Evolutionary conservation across 768 basidiomycete species (phyloP).

Genomic region (Naganishia onofrii): DNA sequence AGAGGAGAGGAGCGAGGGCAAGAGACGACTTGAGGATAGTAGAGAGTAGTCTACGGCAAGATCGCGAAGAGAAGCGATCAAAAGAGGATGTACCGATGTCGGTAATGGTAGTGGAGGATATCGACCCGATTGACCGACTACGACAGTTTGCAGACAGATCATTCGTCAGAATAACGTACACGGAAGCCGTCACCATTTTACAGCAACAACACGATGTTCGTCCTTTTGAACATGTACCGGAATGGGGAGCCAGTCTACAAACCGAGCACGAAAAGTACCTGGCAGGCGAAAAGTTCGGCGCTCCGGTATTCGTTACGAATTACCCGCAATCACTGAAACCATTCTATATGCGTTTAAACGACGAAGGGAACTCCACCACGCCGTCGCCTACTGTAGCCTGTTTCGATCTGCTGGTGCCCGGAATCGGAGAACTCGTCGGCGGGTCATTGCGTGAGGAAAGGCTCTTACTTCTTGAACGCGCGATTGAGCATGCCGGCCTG

Average conservation of each 20-base stretch:
- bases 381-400: constrained; percentile 69
- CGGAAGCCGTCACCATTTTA: constrained; percentile 67
- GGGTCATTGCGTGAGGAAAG: constrained; percentile 71
- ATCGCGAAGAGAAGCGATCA: constrained; percentile 18
- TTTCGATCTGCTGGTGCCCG: constrained; percentile 88
- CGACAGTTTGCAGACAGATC: constrained; percentile 47
- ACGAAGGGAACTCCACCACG: constrained; percentile 2
- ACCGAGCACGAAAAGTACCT: constrained; percentile 94
- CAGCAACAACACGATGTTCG: constrained; percentile 41
- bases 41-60: constrained; percentile 31
- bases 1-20: constrained; percentile 16
- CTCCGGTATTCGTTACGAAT: constrained; percentile 86
- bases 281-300: constrained; percentile 64
- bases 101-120: not conserved
- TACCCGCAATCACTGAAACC: constrained; percentile 83
- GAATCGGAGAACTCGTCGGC: constrained; percentile 83
- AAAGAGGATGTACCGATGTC: not conserved
- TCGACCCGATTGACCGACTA: constrained; percentile 13
- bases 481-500: constrained; percentile 58
- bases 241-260: constrained; percentile 70
- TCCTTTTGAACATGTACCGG: constrained; percentile 61
- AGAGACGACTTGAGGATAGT: constrained; percentile 33
- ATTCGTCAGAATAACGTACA: constrained; percentile 77
- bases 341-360: constrained; percentile 79
- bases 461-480: constrained; percentile 46